Conservation (phyloP, 345 rosid genomes). For the Carallia brachiata region DNA sequence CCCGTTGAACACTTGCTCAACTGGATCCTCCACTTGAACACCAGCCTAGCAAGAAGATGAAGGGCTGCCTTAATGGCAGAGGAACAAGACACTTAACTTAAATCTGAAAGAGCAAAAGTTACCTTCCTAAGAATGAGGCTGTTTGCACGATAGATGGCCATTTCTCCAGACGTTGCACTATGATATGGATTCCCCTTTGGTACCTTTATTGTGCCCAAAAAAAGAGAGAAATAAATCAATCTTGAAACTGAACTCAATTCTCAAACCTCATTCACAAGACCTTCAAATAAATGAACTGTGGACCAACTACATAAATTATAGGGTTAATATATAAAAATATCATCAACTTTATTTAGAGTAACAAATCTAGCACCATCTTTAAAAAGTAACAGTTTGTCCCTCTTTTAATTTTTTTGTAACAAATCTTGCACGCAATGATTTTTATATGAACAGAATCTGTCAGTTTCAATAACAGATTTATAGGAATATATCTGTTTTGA, state of each 20-base stretch:
- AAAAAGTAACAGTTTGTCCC: no score
- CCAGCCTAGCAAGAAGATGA: constrained; percentile 57
- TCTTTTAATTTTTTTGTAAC: no score
- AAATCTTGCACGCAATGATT: no score
- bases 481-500: no score
- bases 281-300: no score
- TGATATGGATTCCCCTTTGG: constrained; percentile 94
- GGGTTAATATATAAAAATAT: no score
- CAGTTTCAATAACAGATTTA: no score
- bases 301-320: no score
- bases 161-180: constrained; percentile 96
- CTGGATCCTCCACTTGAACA: constrained; percentile 67
- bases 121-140: constrained; percentile 74
- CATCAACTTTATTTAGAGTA: no score
- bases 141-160: constrained; percentile 77
- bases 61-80: constrained; percentile 12
- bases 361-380: no score
- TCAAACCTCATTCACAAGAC: no score
- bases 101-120: neutral
- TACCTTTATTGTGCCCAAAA: constrained; percentile 42
- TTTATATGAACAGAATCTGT: no score
- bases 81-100: neutral
- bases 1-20: constrained; percentile 57
- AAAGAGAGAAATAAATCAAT: neutral
- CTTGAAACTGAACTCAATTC: neutral